A percentile compares a stretch with the other conserved stretches of the same genome.
phyloP scores from a whole-genome alignment of 345 rosid species.

The Eucalyptus globulus region DNA sequence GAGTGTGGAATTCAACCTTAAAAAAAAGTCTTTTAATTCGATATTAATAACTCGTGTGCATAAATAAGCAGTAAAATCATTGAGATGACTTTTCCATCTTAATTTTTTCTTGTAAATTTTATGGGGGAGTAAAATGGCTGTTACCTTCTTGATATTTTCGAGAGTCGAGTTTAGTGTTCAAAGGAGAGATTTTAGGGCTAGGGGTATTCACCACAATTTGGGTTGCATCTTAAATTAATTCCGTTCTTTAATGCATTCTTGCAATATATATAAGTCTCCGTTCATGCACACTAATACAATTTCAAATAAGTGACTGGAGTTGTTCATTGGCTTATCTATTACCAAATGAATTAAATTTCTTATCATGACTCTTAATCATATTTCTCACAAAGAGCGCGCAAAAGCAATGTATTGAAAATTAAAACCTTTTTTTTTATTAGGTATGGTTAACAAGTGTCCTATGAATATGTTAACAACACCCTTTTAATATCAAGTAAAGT shows the following conservation, averaged over 20 bases:
- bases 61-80: not conserved
- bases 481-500: not conserved
- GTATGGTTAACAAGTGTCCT: not conserved
- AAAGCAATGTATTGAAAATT: not conserved
- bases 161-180: not conserved
- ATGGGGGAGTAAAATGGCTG: not conserved
- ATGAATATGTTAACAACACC: not conserved
- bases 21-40: not conserved
- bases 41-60: not conserved
- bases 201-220: not conserved
- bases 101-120: too few relatives aligned
- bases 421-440: too few relatives aligned
- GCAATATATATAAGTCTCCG: not conserved
- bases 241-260: not conserved
- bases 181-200: not conserved
- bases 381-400: too few relatives aligned
- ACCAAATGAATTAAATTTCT: not conserved
- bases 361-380: not conserved
- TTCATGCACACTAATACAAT: not conserved
- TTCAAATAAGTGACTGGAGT: too few relatives aligned
- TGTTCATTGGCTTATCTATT: too few relatives aligned
- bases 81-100: not conserved
- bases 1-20: not conserved
- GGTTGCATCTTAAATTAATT: not conserved
- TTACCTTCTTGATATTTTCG: not conserved